phyloP scores from a whole-genome alignment of 495 filamentous ascomycete species.

The Penicillium angulare region DNA sequence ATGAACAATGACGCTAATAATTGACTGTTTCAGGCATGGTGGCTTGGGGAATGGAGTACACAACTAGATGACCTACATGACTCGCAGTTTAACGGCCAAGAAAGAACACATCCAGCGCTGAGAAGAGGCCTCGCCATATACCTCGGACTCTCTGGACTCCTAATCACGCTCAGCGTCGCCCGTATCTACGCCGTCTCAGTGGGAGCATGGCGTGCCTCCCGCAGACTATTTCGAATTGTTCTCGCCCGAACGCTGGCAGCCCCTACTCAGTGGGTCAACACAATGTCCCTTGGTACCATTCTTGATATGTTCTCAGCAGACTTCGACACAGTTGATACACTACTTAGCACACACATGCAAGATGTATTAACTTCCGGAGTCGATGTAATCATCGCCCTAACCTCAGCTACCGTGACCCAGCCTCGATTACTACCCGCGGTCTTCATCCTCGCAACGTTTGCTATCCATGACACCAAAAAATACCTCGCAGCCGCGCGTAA shows the following conservation, averaged over 20 bases:
- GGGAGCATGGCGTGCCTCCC: slow-evolving; percentile 56
- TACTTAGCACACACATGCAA: no score
- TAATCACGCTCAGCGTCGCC: no score
- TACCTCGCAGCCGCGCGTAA: slow-evolving; percentile 78
- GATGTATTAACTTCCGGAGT: no score
- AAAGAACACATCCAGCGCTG: no score
- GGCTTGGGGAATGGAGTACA: no score
- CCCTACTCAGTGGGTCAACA: slow-evolving; percentile 76
- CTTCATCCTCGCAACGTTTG: neutral
- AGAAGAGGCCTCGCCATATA: no score
- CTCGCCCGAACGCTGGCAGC: slow-evolving; percentile 66
- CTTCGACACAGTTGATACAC: slow-evolving; percentile 68
- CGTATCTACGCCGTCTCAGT: slow-evolving; percentile 40
- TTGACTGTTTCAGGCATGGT: no score
- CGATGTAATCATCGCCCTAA: no score
- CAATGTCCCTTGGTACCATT: slow-evolving; percentile 73
- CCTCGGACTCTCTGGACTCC: no score
- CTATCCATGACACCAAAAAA: neutral
- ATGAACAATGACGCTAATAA: no score
- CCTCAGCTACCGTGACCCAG: slow-evolving; percentile 46
- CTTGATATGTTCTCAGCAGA: slow-evolving; percentile 80
- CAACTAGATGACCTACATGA: no score
- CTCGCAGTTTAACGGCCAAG: no score
- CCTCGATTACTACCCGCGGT: neutral
- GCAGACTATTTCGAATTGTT: slow-evolving; percentile 61